Evolutionary conservation across 768 basidiomycete species (phyloP).

Genomic region (Coprinopsis cinerea): DNA sequence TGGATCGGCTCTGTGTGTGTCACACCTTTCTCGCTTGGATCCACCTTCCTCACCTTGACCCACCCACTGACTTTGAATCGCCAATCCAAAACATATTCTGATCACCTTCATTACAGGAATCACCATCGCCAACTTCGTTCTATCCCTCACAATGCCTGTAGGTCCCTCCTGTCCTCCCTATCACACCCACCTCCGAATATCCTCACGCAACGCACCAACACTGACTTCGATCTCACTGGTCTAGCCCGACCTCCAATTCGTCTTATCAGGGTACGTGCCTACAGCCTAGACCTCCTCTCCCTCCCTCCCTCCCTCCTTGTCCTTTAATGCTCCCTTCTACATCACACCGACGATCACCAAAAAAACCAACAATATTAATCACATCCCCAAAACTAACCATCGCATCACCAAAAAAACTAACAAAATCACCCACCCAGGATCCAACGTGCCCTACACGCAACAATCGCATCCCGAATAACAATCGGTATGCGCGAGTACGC

Average conservation of each 20-base stretch:
- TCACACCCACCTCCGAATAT: not conserved
- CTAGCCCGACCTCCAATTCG: too few relatives aligned
- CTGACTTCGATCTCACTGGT: too few relatives aligned
- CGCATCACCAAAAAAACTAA: not conserved
- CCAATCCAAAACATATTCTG: not conserved
- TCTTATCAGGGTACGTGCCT: too few relatives aligned
- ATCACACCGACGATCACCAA: too few relatives aligned
- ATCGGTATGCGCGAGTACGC: not conserved
- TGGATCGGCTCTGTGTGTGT: too few relatives aligned
- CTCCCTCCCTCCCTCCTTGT: too few relatives aligned
- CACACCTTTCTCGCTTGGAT: too few relatives aligned
- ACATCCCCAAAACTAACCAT: not conserved
- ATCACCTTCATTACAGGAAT: not conserved
- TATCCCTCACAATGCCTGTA: not conserved
- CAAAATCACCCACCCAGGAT: not conserved
- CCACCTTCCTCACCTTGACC: too few relatives aligned
- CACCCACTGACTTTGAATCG: not conserved
- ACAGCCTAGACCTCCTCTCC: too few relatives aligned
- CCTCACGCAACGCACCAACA: not conserved
- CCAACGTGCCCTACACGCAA: not conserved
- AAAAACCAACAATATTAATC: too few relatives aligned
- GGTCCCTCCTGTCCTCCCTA: not conserved
- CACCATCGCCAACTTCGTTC: not conserved
- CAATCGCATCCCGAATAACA: not conserved
- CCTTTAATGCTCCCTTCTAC: too few relatives aligned